Evolutionary conservation across 164 flowering plant species (phyloP), one percentile per base, ranked within the genome.

Genomic region (Hamamelis virginiana): DNA sequence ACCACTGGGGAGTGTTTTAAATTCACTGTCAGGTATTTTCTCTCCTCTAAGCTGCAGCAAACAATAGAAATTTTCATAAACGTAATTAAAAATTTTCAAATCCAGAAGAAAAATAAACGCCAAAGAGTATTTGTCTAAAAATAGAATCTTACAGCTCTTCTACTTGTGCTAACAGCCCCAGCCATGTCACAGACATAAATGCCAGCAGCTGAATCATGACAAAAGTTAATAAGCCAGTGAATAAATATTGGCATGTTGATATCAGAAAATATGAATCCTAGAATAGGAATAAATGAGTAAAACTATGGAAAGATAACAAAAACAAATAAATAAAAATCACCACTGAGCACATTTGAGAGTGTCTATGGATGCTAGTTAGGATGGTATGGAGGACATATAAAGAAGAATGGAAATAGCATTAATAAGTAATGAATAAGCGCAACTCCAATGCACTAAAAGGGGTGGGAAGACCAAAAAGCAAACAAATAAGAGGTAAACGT

Each of bases 1-100:
- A 64, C 96, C 97, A 76, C 84, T 88, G 61, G 94, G 92, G 9
- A 94, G 92, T 59, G 91, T 83, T n/a, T 74, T 88, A 76, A 55
- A 91, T 61, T 94, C 98, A 73, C 82, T 85, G 72, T 94, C 97
- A n/a, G 97, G 95, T 83, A 94, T 76, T 77, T 94, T 91, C n/a
- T 89, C 77, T 59, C 84, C 93, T 80, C 86, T 86, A 59, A 94
- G 93, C 97, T 91, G 91, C 85, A 85, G 64, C 65, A 69, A 68
- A 25, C 47, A 58, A 58, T 66, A 41, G 9, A 61, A 73, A 52
- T 6, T 8, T 25, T 23, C 41, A 58, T 55, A 25, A 55, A 55
- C 18, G 3, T 13, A 16, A 45, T 14, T 57, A 66, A 63, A 41
- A 62, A 27, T 55, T 33, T 28, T 8, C 27, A 27, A 43, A 46